These are phyloP conservation scores for Drechslerella stenobrocha DNA, from an alignment of 2,329 filamentous ascomycete genomes.

Conservation along the genomic window DNA sequence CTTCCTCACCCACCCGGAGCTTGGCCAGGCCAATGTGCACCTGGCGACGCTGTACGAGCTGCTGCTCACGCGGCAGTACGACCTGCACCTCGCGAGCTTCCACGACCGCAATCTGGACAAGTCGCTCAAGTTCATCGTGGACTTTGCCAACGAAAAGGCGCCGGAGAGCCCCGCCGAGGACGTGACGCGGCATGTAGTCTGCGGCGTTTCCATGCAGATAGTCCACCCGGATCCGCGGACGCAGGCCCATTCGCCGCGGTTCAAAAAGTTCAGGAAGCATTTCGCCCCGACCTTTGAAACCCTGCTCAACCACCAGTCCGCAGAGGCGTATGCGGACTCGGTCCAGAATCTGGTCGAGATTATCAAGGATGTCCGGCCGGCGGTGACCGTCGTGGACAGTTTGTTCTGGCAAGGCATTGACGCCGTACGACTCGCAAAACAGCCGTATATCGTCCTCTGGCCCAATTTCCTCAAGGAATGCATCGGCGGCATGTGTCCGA, in stretches of 20 bases:
- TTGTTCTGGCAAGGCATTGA: slow-evolving; percentile 44
- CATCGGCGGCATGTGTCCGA: slow-evolving; percentile 44
- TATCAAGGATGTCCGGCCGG: slow-evolving; percentile 40
- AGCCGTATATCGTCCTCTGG: slow-evolving; percentile 40
- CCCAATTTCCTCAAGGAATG: slow-evolving; percentile 46
- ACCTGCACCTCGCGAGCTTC: slow-evolving; percentile 49
- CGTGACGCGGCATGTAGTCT: slow-evolving; percentile 36
- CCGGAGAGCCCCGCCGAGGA: slow-evolving; percentile 11
- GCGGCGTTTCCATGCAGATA: slow-evolving; percentile 39
- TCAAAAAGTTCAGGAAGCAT: slow-evolving; percentile 37
- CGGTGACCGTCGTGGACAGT: slow-evolving; percentile 39
- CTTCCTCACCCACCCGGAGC: slow-evolving; percentile 49
- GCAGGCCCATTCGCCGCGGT: slow-evolving; percentile 36
- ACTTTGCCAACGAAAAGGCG: slow-evolving; percentile 28
- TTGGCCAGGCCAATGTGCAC: slow-evolving; percentile 49
- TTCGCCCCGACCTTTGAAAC: slow-evolving; percentile 38
- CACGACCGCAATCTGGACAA: slow-evolving; percentile 33
- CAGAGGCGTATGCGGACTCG: slow-evolving; percentile 34
- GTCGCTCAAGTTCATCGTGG: slow-evolving; percentile 38
- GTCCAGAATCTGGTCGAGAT: slow-evolving; percentile 44
- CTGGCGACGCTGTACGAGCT: slow-evolving; percentile 48
- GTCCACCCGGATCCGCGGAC: slow-evolving; percentile 43
- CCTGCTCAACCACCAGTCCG: slow-evolving; percentile 36
- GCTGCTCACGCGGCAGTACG: slow-evolving; percentile 20
- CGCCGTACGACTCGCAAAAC: slow-evolving; percentile 33